Base-by-base conservation (phyloP, 2,329 filamentous ascomycete genomes). In the Huntiella abstrusa region DNA sequence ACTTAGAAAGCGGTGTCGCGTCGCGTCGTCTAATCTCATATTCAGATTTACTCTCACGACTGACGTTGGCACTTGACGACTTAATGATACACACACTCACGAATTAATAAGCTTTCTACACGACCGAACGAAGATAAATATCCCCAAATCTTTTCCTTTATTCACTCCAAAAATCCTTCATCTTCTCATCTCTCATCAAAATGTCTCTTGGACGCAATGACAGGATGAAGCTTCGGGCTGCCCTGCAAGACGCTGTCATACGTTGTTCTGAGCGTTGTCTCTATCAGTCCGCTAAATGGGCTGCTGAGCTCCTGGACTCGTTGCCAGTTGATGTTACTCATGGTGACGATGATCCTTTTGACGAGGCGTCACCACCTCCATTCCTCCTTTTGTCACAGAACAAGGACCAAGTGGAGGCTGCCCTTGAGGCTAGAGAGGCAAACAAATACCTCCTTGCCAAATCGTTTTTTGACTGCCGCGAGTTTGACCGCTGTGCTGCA, bases 281-380 rank as follows among this genome's bases (percentile, higher is more conserved):
- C 10, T 96, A 95, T 58, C 87, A 95, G 56, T 91, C 88, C 5
- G 80, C 91, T 22, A 96, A 96, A 76, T 98, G 91, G 91, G 84
- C 87, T 41, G 88, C 91, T 55, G 91, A 98, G 64, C 77, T 96
- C 53, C 75, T 96, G 49, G 84, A 83, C 56, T 82, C 91, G 2
- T 76, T 96, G 36, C 16, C 41, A n/a, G 41, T 15, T 17, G 28
- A 32, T 15, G 22, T 17, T 8, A 73, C 80, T 47, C 55, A 63
- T 37, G 68, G 68, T 49, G 71, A 71, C 44, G 73, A 57, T 19
- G 52, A 56, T 66, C 44, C 53, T 33, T 51, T 54, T 41, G 46
- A 51, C 4, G 43, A 54, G 38, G 45, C 53, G 50, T 55, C 68
- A 58, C 54, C 68, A 63, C 47, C 68, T 59, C 41, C 44, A 5